These are phyloP conservation scores for Fusarium sarcochroum DNA, from an alignment of 2,329 filamentous ascomycete genomes.

Conservation along the genomic window DNA sequence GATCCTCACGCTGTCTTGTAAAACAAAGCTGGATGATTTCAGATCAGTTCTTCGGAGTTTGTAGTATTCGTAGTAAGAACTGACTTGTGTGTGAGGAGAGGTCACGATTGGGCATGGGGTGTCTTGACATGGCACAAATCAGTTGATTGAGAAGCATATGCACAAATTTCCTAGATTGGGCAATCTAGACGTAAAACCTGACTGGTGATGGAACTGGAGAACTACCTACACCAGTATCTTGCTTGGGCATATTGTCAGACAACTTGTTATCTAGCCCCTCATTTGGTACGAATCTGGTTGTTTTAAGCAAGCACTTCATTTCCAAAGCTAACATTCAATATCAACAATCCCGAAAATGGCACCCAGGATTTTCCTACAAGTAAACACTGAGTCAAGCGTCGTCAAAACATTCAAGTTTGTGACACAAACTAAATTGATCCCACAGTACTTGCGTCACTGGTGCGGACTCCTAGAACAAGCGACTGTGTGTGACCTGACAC, in stretches of 20 bases:
- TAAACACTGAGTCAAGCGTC: not conserved
- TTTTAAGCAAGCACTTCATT: not conserved
- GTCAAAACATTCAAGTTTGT: too few species aligned
- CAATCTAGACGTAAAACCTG: not conserved
- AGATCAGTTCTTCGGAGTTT: too few species aligned
- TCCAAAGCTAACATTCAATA: not conserved
- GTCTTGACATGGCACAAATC: too few species aligned
- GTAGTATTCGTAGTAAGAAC: too few species aligned
- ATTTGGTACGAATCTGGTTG: not conserved
- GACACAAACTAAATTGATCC: not conserved
- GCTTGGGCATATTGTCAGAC: fast-evolving
- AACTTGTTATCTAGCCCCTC: not conserved
- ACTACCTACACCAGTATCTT: too few species aligned
- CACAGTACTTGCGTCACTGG: conserved; percentile 61
- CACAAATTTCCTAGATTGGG: too few species aligned
- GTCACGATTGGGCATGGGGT: too few species aligned
- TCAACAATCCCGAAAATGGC: conserved; percentile 50
- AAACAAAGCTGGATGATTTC: too few species aligned
- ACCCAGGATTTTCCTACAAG: conserved; percentile 60
- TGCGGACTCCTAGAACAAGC: conserved; percentile 26
- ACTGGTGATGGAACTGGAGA: not conserved
- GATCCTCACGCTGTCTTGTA: too few species aligned
- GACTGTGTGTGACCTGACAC: not conserved
- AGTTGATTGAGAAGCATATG: too few species aligned
- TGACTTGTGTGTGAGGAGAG: too few species aligned